phyloP scores from a whole-genome alignment of 2,329 filamentous ascomycete species.

The Clathrospora elynae region DNA sequence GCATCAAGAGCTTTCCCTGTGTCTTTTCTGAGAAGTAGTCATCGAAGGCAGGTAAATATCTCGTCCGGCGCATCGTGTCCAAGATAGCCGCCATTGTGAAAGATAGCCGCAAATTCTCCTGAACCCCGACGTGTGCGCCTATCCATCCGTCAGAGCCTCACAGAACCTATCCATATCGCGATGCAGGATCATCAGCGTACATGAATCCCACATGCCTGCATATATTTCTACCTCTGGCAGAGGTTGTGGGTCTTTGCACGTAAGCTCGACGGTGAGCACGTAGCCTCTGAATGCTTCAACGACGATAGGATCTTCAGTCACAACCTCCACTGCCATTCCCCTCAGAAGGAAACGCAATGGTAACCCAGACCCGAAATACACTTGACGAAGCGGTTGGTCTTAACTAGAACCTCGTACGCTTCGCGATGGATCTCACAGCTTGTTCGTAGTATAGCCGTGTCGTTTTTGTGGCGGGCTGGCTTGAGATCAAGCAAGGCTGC shows the following conservation, averaged over 20 bases:
- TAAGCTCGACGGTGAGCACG: slow-evolving; percentile 17
- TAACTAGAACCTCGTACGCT: slow-evolving; percentile 22
- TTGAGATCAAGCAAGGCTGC: too few species aligned
- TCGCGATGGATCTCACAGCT: slow-evolving; percentile 15
- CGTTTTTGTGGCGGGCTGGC: too few species aligned
- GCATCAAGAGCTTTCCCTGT: slow-evolving; percentile 21
- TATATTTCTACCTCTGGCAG: neutral
- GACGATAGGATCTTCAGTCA: slow-evolving; percentile 1
- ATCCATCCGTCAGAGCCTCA: slow-evolving; percentile 11
- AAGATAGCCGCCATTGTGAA: slow-evolving; percentile 14
- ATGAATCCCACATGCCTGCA: neutral
- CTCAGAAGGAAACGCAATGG: slow-evolving; percentile 7
- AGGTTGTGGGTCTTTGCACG: neutral
- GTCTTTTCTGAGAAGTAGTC: slow-evolving; percentile 25
- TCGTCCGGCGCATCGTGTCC: neutral
- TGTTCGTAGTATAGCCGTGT: slow-evolving; percentile 16
- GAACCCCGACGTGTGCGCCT: slow-evolving; percentile 10
- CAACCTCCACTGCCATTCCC: slow-evolving; percentile 9
- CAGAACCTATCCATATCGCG: slow-evolving; percentile 20
- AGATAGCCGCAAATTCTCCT: slow-evolving; percentile 5
- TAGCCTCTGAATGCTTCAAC: slow-evolving; percentile 19
- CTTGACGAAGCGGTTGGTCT: slow-evolving; percentile 24
- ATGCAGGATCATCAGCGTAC: slow-evolving; percentile 17
- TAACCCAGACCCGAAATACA: slow-evolving; percentile 9
- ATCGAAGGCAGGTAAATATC: neutral